Conservation (phyloP, 129 eudicot genomes). For the Solidago caesia region DNA sequence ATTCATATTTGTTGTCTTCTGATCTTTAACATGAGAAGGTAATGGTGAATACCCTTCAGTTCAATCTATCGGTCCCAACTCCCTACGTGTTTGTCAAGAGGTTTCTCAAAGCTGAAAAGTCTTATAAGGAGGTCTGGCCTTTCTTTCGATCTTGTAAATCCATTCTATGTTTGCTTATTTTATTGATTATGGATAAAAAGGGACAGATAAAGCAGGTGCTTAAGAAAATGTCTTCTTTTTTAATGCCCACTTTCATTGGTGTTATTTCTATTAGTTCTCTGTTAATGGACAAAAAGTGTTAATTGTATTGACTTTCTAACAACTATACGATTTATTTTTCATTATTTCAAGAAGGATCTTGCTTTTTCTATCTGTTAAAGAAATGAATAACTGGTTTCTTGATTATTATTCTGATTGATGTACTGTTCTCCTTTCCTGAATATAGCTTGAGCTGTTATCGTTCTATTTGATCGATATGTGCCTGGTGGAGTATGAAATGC, state of each 20-base stretch:
- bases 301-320: too few species aligned
- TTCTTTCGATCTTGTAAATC: neutral
- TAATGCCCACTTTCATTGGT: neutral
- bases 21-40: slow-evolving; percentile 55
- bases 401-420: neutral
- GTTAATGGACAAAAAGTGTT: neutral
- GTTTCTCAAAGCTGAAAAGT: slow-evolving; percentile 71
- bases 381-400: neutral
- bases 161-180: neutral
- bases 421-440: neutral
- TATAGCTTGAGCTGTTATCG: slow-evolving; percentile 69
- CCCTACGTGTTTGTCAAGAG: slow-evolving; percentile 76
- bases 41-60: slow-evolving; percentile 71
- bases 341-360: neutral
- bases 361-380: neutral
- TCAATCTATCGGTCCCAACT: slow-evolving; percentile 78
- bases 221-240: neutral
- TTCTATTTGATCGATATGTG: slow-evolving; percentile 75
- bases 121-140: slow-evolving; percentile 53
- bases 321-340: too few species aligned
- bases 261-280: neutral
- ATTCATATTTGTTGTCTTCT: neutral
- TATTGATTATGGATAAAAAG: neutral
- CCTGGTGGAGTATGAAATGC: slow-evolving; percentile 71
- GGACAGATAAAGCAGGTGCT: neutral